A percentile compares a stretch with the other conserved stretches of the same genome.
Evolutionary conservation across 2,329 filamentous ascomycete genomes (phyloP).

Genomic region (Alternaria sp.): DNA sequence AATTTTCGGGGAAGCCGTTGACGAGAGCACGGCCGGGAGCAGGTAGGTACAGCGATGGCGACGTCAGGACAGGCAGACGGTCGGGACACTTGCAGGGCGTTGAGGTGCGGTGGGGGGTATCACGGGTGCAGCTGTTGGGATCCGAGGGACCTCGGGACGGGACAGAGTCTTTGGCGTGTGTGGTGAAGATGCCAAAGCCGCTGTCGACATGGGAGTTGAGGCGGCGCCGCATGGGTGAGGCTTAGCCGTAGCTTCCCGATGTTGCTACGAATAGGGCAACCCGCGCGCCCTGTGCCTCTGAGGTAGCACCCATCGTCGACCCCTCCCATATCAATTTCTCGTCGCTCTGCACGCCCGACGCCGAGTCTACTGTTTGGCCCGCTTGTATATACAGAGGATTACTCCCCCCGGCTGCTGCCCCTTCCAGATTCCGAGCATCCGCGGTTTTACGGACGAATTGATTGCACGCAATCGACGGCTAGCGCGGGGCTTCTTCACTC

Average conservation of each 20-base stretch:
- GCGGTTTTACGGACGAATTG: constrained; percentile 10
- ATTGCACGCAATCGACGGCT: constrained; percentile 3
- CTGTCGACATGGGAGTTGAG: background rate
- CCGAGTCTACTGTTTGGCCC: background rate
- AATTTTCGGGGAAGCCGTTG: constrained; percentile 25
- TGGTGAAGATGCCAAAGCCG: background rate
- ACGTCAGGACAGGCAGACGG: constrained; percentile 14
- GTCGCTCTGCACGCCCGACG: constrained; percentile 8
- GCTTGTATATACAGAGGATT: background rate
- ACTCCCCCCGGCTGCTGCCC: background rate
- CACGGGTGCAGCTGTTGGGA: background rate
- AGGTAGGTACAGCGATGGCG: constrained; percentile 21
- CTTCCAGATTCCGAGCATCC: constrained; percentile 8
- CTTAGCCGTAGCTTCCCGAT: constrained; percentile 18
- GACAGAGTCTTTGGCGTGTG: background rate
- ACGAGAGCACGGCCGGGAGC: constrained; percentile 28
- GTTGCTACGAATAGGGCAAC: constrained; percentile 12
- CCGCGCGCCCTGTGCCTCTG: constrained; percentile 9
- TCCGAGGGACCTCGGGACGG: background rate
- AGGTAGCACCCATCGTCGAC: constrained; percentile 8
- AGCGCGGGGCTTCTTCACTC: constrained; percentile 18
- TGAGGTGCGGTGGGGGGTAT: background rate
- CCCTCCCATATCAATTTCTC: constrained; percentile 15
- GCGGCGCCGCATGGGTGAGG: background rate
- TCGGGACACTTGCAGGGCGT: constrained; percentile 16